A percentile compares a stretch with the other conserved stretches of the same genome.
These are phyloP conservation scores for Termitomyces sp. DNA, from an alignment of 768 basidiomycete species.

Conservation along the genomic window DNA sequence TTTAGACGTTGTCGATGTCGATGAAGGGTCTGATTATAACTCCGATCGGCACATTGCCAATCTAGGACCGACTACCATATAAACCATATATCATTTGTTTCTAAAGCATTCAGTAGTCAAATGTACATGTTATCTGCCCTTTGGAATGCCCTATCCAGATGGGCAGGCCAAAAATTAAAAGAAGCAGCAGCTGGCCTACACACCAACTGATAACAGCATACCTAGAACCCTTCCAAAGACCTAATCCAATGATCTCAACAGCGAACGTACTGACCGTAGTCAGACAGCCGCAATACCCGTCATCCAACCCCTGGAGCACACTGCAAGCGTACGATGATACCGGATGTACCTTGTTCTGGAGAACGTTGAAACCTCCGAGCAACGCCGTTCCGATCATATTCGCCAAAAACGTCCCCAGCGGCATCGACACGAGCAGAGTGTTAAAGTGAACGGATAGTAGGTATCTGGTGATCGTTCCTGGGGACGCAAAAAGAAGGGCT, in stretches of 20 bases:
- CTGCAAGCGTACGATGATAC: conserved; percentile 47
- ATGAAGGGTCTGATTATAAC: conserved; percentile 26
- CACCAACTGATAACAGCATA: conserved; percentile 71
- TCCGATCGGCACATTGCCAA: conserved; percentile 23
- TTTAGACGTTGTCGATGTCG: conserved; percentile 17
- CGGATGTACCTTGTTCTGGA: conserved; percentile 52
- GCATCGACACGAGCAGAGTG: conserved; percentile 50
- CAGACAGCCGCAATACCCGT: conserved; percentile 94
- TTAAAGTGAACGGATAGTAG: conserved; percentile 72
- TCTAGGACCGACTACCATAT: conserved; percentile 1
- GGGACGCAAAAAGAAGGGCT: conserved; percentile 84
- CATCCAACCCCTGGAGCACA: conserved; percentile 73
- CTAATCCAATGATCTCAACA: conserved; percentile 63
- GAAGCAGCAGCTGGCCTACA: conserved; percentile 60
- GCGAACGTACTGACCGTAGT: conserved; percentile 94
- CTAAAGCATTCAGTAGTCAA: conserved; percentile 17
- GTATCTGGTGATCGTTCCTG: conserved; percentile 84
- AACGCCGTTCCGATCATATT: conserved; percentile 81
- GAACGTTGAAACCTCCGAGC: conserved; percentile 64
- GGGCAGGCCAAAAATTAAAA: conserved; percentile 69
- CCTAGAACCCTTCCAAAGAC: conserved; percentile 49
- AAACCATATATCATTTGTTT: background rate
- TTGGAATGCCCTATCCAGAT: conserved; percentile 39
- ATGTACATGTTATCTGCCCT: conserved; percentile 46
- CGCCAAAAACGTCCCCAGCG: conserved; percentile 74